These are phyloP conservation scores for Eucalyptus marginata DNA, from an alignment of 345 rosid genomes.

Conservation along the genomic window DNA sequence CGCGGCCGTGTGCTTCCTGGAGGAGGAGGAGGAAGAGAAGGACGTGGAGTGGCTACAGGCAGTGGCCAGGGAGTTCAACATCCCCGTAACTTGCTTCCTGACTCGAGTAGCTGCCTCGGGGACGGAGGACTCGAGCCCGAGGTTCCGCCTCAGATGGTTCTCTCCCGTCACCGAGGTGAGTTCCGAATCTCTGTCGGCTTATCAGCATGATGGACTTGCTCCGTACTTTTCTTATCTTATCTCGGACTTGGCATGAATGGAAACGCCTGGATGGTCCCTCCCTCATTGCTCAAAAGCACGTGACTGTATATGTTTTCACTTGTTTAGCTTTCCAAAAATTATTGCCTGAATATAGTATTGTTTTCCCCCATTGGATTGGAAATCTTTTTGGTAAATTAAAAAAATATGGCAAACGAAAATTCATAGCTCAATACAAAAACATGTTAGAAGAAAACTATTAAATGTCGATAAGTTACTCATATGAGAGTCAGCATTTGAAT, in stretches of 20 bases:
- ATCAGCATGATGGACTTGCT: not conserved
- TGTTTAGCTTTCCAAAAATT: not conserved
- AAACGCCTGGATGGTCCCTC: not conserved
- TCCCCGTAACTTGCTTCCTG: constrained; percentile 37
- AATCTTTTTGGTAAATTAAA: not conserved
- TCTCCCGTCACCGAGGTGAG: constrained; percentile 37
- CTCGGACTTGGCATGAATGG: not conserved
- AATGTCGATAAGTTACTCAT: not conserved
- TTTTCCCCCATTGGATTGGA: not conserved
- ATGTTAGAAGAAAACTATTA: not conserved
- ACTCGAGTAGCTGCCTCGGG: constrained; percentile 6
- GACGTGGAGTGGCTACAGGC: constrained; percentile 61
- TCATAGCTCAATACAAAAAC: not conserved
- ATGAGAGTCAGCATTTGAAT: too few species aligned
- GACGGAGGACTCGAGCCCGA: not conserved
- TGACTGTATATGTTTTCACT: not conserved
- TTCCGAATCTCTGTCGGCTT: not conserved
- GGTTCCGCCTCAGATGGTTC: constrained; percentile 61
- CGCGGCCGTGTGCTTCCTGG: constrained; percentile 69
- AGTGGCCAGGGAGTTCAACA: constrained; percentile 45
- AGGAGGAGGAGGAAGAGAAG: constrained; percentile 21
- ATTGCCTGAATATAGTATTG: not conserved
- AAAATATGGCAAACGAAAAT: not conserved
- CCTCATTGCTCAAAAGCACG: not conserved
- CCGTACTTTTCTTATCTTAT: not conserved